These are phyloP conservation scores for Fraxinus xanthoxyloides DNA, from an alignment of 305 asterid genomes.

Conservation along the genomic window DNA sequence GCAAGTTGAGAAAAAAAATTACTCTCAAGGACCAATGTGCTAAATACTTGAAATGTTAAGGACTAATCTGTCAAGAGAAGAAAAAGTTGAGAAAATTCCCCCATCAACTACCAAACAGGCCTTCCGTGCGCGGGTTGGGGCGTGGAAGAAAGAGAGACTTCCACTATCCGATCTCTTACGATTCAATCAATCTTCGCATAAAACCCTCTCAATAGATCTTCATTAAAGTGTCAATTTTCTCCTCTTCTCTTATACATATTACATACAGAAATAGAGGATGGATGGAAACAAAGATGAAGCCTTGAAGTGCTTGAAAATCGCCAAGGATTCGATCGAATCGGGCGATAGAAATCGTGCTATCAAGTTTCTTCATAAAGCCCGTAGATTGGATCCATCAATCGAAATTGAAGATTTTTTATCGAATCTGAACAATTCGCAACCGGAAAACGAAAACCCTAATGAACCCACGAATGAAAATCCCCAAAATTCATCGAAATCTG, in stretches of 20 bases:
- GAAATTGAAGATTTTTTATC: conserved; percentile 52
- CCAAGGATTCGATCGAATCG: conserved; percentile 58
- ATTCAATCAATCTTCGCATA: neutral
- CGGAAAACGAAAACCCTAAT: conserved; percentile 36
- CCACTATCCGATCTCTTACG: neutral
- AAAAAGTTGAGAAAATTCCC: neutral
- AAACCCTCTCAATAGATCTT: neutral
- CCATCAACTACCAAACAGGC: neutral
- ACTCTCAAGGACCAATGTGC: neutral
- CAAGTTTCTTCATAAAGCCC: conserved; percentile 81
- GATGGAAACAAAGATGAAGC: conserved; percentile 99
- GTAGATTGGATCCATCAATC: conserved; percentile 71
- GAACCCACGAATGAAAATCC: conserved; percentile 29
- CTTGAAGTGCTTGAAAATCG: conserved; percentile 73
- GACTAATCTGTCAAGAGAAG: neutral
- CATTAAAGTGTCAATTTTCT: neutral
- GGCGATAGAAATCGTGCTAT: conserved; percentile 73
- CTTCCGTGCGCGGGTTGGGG: neutral
- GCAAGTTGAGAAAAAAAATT: neutral
- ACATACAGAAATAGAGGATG: conserved; percentile 35
- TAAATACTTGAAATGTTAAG: neutral
- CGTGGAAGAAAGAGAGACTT: neutral
- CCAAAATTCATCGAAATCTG: conserved; percentile 24
- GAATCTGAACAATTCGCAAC: conserved; percentile 35
- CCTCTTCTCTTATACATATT: neutral